A percentile compares a stretch with the other conserved stretches of the same genome.
These are phyloP conservation scores for Earliella scabrosa DNA, from an alignment of 1,284 basidiomycete genomes.

Conservation along the genomic window DNA sequence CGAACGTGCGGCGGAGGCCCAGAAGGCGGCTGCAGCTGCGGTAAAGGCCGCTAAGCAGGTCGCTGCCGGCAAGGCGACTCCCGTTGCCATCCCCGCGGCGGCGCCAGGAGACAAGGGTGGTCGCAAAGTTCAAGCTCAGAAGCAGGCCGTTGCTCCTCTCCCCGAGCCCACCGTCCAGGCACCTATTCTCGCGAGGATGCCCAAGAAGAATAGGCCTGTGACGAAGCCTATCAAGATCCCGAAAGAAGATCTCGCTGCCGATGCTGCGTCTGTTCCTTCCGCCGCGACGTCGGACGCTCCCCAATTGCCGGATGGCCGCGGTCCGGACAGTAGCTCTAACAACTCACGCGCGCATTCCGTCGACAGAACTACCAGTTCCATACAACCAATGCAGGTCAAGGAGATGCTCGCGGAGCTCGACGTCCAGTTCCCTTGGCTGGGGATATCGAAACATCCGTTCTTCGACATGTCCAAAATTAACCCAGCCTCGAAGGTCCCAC, in stretches of 20 bases:
- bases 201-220: slow-evolving; percentile 76
- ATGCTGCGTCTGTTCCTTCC: slow-evolving; percentile 50
- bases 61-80: slow-evolving; percentile 31
- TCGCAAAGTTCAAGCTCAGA: slow-evolving; percentile 15
- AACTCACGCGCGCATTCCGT: slow-evolving; percentile 65
- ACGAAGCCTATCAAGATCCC: slow-evolving; percentile 61
- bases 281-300: slow-evolving; percentile 49
- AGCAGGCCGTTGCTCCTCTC: slow-evolving; percentile 16
- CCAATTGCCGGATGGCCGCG: slow-evolving; percentile 40
- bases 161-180: slow-evolving; percentile 54
- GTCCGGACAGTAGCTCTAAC: slow-evolving; percentile 48
- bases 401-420: slow-evolving; percentile 70
- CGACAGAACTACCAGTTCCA: slow-evolving; percentile 44
- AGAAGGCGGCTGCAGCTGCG: slow-evolving; percentile 34
- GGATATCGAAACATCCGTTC: slow-evolving; percentile 70
- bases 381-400: slow-evolving; percentile 55
- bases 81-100: slow-evolving; percentile 25
- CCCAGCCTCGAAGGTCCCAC: slow-evolving; percentile 71
- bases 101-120: slow-evolving; percentile 25
- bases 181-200: slow-evolving; percentile 76
- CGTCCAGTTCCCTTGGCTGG: slow-evolving; percentile 60
- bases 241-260: slow-evolving; percentile 56
- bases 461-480: slow-evolving; percentile 74
- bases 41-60: slow-evolving; percentile 36
- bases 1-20: slow-evolving; percentile 37